Conservation (phyloP, 306 rosid species). For the Prunus mira region DNA sequence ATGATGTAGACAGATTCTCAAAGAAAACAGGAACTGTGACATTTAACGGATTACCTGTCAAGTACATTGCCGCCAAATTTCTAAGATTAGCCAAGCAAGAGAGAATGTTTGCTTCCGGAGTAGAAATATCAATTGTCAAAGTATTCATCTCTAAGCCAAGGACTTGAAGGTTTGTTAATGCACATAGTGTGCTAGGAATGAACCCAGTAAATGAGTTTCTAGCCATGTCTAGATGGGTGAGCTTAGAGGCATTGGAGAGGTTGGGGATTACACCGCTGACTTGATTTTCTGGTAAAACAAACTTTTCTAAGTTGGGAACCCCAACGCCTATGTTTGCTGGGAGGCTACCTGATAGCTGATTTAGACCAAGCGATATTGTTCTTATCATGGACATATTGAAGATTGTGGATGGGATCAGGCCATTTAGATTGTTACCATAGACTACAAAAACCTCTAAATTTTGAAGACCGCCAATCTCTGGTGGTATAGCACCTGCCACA, state of each 20-base stretch:
- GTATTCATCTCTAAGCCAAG: background rate
- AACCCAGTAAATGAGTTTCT: background rate
- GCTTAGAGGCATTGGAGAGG: constrained; percentile 15
- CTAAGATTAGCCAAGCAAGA: background rate
- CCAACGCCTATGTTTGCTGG: constrained; percentile 4
- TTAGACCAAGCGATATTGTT: fast-evolving
- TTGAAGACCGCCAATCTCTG: constrained; percentile 3
- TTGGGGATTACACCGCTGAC: background rate
- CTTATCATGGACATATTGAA: background rate
- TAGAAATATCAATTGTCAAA: background rate
- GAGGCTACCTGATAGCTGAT: constrained; percentile 18
- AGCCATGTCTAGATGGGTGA: background rate
- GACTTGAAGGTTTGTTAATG: background rate
- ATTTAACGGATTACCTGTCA: background rate
- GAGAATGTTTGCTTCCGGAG: background rate
- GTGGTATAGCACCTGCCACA: constrained; percentile 12
- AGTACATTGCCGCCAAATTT: background rate
- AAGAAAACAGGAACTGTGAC: background rate
- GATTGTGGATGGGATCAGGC: background rate
- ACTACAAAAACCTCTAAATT: background rate
- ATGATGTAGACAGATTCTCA: background rate
- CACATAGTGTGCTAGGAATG: background rate
- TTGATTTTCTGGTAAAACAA: background rate
- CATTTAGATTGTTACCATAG: background rate
- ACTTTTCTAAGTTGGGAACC: constrained; percentile 10